phyloP scores from a whole-genome alignment of 352 stramenopile species.

The Phytophthora palmivora region DNA sequence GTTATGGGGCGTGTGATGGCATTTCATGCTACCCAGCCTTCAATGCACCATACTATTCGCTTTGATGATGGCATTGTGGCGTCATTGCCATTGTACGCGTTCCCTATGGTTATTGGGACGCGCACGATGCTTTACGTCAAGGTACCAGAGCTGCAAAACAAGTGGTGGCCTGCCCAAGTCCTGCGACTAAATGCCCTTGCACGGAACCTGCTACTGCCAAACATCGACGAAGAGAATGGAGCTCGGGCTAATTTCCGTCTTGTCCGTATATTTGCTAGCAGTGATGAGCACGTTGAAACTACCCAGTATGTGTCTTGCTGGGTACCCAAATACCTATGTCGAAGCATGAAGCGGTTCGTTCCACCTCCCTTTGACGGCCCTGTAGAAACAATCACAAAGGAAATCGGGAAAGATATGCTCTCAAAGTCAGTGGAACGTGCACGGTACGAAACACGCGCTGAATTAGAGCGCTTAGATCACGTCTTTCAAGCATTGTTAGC shows the following conservation, averaged over 20 bases:
- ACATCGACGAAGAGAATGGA: slow-evolving; percentile 42
- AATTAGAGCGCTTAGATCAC: slow-evolving; percentile 30
- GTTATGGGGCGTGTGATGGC: slow-evolving; percentile 68
- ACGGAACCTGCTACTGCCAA: slow-evolving; percentile 49
- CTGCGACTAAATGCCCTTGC: slow-evolving; percentile 72
- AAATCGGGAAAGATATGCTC: slow-evolving; percentile 15
- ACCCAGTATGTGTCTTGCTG: slow-evolving; percentile 72
- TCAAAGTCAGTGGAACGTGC: slow-evolving; percentile 34
- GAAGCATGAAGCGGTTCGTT: slow-evolving; percentile 51
- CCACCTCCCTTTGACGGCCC: slow-evolving; percentile 6
- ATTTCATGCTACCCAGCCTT: slow-evolving; percentile 60
- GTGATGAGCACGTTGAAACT: slow-evolving; percentile 26
- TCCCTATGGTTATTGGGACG: slow-evolving; percentile 76
- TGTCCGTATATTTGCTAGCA: slow-evolving; percentile 63
- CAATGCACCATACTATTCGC: slow-evolving; percentile 64
- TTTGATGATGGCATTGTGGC: slow-evolving; percentile 78
- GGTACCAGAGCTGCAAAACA: slow-evolving; percentile 59
- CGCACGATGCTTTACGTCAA: slow-evolving; percentile 75
- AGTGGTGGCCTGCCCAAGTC: slow-evolving; percentile 82
- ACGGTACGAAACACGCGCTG: slow-evolving; percentile 26
- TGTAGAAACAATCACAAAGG: slow-evolving; percentile 12
- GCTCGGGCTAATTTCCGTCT: slow-evolving; percentile 55
- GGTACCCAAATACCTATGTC: slow-evolving; percentile 80
- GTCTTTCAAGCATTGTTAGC: slow-evolving; percentile 48
- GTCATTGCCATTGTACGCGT: slow-evolving; percentile 69